Percentiles rank a stretch among this genome's conserved stretches.
These are phyloP conservation scores for Xylaria digitata DNA, from an alignment of 2,329 filamentous ascomycete genomes.

Conservation along the genomic window DNA sequence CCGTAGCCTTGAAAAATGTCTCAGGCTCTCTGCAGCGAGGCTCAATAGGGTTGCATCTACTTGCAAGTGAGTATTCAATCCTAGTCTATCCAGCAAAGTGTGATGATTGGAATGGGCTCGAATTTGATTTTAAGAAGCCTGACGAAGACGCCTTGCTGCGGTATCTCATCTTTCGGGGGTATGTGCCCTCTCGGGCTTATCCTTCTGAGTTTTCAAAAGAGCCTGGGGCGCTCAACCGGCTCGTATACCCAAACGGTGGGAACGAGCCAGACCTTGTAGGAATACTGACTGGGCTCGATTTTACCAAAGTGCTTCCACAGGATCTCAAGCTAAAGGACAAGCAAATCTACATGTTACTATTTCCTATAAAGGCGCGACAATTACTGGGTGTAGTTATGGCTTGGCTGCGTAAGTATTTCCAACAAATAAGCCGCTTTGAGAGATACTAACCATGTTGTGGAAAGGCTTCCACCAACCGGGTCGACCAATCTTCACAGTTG, in stretches of 20 bases:
- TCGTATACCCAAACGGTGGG: constrained; percentile 28
- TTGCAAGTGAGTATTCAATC: constrained; percentile 46
- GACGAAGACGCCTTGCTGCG: constrained; percentile 37
- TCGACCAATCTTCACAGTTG: constrained; percentile 47
- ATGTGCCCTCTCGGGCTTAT: constrained; percentile 38
- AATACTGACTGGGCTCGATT: constrained; percentile 41
- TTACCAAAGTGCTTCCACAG: constrained; percentile 41
- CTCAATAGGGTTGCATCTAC: constrained; percentile 44
- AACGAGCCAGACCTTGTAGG: constrained; percentile 39
- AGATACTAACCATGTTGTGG: constrained; percentile 21
- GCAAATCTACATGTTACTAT: constrained; percentile 47
- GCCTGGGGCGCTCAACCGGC: constrained; percentile 16
- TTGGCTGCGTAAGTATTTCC: constrained; percentile 49
- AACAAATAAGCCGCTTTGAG: background rate
- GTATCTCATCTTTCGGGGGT: constrained; percentile 45
- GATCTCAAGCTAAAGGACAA: constrained; percentile 39
- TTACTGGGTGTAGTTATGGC: constrained; percentile 42
- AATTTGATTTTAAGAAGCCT: constrained; percentile 24
- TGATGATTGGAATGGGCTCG: constrained; percentile 43
- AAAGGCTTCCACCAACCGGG: constrained; percentile 43
- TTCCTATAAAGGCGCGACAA: constrained; percentile 43
- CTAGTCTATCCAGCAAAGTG: constrained; percentile 46
- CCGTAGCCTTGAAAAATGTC: constrained; percentile 40
- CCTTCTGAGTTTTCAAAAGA: constrained; percentile 34
- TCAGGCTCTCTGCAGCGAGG: constrained; percentile 40